Evolutionary conservation across 208 protist genomes (phyloP).

Genomic region (Trypanosoma mega): DNA sequence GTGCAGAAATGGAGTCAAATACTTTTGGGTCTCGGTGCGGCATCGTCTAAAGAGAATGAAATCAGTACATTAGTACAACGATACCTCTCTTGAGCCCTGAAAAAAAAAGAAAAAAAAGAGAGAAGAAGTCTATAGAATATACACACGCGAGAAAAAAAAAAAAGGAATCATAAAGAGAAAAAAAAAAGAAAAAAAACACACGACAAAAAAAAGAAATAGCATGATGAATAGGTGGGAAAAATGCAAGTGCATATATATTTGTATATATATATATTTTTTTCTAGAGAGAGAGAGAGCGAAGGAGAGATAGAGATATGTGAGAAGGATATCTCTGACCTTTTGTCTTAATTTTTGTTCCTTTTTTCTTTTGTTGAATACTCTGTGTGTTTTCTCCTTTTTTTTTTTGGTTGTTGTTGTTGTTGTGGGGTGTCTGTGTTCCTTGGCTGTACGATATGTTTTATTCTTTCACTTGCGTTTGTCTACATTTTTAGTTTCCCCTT

Average conservation of each 20-base stretch:
- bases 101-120: background rate
- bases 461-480: no score
- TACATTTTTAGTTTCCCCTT: no score
- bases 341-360: background rate
- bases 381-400: no score
- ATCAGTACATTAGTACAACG: slow-evolving; percentile 12
- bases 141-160: background rate
- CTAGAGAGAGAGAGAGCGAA: no score
- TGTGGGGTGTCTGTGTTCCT: no score
- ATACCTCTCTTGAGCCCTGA: background rate
- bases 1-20: slow-evolving; percentile 28
- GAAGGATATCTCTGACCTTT: background rate
- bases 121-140: background rate
- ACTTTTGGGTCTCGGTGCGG: slow-evolving; percentile 12
- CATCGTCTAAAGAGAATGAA: background rate
- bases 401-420: no score
- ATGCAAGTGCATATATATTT: no score
- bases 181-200: background rate
- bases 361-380: background rate
- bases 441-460: no score
- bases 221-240: no score
- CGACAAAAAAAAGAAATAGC: no score
- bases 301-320: no score
- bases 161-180: background rate
- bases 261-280: no score